These are phyloP conservation scores for Lentinula raphanica DNA, from an alignment of 768 basidiomycete species.

Conservation along the genomic window DNA sequence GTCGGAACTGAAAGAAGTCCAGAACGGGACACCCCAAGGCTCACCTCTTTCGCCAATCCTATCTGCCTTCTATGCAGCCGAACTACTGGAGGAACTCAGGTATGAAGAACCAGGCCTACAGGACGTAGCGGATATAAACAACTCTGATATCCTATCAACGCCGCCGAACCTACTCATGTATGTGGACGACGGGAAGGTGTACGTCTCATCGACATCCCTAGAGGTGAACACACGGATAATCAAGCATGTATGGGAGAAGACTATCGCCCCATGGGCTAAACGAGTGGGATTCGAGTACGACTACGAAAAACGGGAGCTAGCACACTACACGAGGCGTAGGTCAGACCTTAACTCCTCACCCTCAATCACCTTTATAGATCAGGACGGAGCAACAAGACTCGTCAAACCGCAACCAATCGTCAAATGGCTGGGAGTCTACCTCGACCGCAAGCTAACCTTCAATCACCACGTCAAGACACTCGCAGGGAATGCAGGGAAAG, in stretches of 20 bases:
- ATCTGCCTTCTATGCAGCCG: constrained; percentile 19
- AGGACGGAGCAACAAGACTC: constrained; percentile 1
- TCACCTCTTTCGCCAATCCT: constrained; percentile 21
- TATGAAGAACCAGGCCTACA: not conserved
- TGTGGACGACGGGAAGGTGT: constrained; percentile 27
- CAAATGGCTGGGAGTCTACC: constrained; percentile 29
- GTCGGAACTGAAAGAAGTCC: not conserved
- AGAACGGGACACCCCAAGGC: constrained; percentile 2
- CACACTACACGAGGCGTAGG: constrained; percentile 20
- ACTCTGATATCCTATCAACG: not conserved
- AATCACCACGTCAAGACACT: constrained; percentile 23
- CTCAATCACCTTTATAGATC: constrained; percentile 6
- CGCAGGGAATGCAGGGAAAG: constrained; percentile 18
- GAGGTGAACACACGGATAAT: constrained; percentile 19
- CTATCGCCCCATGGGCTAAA: constrained; percentile 11
- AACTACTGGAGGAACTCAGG: constrained; percentile 19
- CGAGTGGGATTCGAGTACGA: constrained; percentile 16
- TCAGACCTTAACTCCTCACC: constrained; percentile 6
- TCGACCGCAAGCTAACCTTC: constrained; percentile 29
- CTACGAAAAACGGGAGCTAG: constrained; percentile 20
- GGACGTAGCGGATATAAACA: too few species aligned
- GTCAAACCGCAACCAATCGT: constrained; percentile 9
- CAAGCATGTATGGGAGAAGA: constrained; percentile 10
- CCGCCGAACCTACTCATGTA: constrained; percentile 19
- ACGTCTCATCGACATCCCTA: constrained; percentile 18